Evolutionary conservation across 176 grass and related monocot genomes (phyloP).

Genomic region (Raddia guianensis): DNA sequence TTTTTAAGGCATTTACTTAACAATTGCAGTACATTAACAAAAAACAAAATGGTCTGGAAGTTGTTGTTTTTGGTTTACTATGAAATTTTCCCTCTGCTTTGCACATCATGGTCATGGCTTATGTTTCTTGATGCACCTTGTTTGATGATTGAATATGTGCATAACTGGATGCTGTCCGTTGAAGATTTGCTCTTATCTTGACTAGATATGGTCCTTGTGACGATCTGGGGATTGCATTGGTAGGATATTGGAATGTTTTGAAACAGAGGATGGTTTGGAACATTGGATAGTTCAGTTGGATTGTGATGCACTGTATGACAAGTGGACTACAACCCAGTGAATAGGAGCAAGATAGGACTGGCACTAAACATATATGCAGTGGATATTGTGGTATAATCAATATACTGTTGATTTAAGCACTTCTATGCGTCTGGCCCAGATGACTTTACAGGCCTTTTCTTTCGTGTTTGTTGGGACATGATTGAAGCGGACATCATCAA

Average conservation of each 20-base stretch:
- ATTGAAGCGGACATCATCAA: too few species aligned
- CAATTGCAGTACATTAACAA: constrained; percentile 9
- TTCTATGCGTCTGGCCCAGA: constrained; percentile 33
- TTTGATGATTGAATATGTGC: constrained; percentile 34
- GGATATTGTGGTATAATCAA: constrained; percentile 49
- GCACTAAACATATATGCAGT: constrained; percentile 42
- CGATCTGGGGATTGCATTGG: constrained; percentile 58
- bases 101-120: neutral
- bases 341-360: constrained; percentile 58
- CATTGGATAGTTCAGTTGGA: constrained; percentile 56
- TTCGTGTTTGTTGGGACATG: too few species aligned
- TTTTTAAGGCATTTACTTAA: neutral
- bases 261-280: constrained; percentile 53
- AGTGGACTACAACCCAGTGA: constrained; percentile 48
- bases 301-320: constrained; percentile 49
- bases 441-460: too few species aligned
- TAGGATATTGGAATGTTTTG: constrained; percentile 58
- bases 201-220: constrained; percentile 56
- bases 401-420: constrained; percentile 45
- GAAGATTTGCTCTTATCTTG: constrained; percentile 63
- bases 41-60: neutral
- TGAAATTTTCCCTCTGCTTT: neutral
- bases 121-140: constrained; percentile 10
- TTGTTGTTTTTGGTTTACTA: neutral
- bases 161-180: constrained; percentile 45